Evolutionary conservation across 768 basidiomycete species (phyloP).

Genomic region (Lactarius evosmus): DNA sequence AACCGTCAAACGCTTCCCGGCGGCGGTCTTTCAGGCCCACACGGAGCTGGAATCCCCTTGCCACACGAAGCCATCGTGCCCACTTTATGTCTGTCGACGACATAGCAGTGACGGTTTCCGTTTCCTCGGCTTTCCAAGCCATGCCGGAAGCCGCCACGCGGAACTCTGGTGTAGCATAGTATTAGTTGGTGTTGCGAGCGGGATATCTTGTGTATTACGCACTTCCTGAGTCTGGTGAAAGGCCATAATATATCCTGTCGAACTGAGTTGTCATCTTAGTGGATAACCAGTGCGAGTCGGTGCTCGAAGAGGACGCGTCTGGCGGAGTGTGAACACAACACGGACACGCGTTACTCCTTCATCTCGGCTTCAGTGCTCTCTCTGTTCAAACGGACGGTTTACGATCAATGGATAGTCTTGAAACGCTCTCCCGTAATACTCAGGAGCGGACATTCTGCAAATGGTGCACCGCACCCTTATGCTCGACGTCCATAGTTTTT

Average conservation of each 20-base stretch:
- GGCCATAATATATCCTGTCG: slow-evolving; percentile 77
- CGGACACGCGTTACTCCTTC: slow-evolving; percentile 14
- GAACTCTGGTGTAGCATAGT: slow-evolving; percentile 51
- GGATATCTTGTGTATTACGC: slow-evolving; percentile 37
- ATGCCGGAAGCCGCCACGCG: slow-evolving; percentile 88
- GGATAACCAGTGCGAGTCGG: slow-evolving; percentile 24
- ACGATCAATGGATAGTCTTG: slow-evolving; percentile 51
- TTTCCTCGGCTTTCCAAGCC: slow-evolving; percentile 87
- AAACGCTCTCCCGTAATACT: slow-evolving; percentile 51
- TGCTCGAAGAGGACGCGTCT: slow-evolving; percentile 25
- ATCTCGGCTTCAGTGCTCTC: neutral
- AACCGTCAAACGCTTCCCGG: slow-evolving; percentile 89
- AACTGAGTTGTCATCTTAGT: slow-evolving; percentile 72
- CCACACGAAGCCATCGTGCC: slow-evolving; percentile 89
- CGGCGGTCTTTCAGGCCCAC: slow-evolving; percentile 75
- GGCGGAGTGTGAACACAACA: slow-evolving; percentile 27
- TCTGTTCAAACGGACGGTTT: too few species aligned
- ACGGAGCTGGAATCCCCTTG: slow-evolving; percentile 86
- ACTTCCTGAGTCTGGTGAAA: slow-evolving; percentile 78
- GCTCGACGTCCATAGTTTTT: slow-evolving; percentile 19
- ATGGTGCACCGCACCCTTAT: slow-evolving; percentile 51
- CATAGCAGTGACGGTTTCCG: slow-evolving; percentile 59
- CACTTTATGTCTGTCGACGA: slow-evolving; percentile 75
- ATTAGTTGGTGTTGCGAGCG: neutral
- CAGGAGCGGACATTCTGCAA: slow-evolving; percentile 78